phyloP scores from a whole-genome alignment of 1,139 yeast species.

The Magnusiomyces tetraspermus region DNA sequence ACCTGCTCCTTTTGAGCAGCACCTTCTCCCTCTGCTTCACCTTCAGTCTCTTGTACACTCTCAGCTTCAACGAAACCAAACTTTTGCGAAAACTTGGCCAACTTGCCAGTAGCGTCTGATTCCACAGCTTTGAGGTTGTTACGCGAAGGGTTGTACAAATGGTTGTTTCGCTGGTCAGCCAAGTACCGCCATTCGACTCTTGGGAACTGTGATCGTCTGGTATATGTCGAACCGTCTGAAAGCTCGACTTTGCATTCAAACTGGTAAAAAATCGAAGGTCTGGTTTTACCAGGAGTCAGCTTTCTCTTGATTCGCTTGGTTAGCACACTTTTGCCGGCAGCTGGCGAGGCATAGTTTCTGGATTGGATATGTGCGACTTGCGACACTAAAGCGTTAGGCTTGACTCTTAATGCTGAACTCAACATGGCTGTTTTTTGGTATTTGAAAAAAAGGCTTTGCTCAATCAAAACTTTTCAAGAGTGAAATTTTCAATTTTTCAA shows the following conservation, averaged over 20 bases:
- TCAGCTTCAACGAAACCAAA: slow-evolving; percentile 40
- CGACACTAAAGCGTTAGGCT: neutral
- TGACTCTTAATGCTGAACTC: neutral
- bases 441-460: neutral
- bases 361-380: slow-evolving; percentile 5
- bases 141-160: slow-evolving; percentile 81
- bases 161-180: slow-evolving; percentile 77
- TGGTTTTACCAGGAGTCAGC: slow-evolving; percentile 59
- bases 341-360: slow-evolving; percentile 14
- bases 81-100: slow-evolving; percentile 75
- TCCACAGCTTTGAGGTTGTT: slow-evolving; percentile 66
- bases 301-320: slow-evolving; percentile 23
- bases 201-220: slow-evolving; percentile 79
- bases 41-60: slow-evolving; percentile 16
- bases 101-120: slow-evolving; percentile 74
- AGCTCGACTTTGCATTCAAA: slow-evolving; percentile 81
- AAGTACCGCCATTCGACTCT: slow-evolving; percentile 78
- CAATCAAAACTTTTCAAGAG: neutral
- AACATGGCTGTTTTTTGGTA: neutral
- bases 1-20: slow-evolving; percentile 19
- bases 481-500: too few species aligned
- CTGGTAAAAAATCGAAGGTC: slow-evolving; percentile 88
- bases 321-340: slow-evolving; percentile 20
- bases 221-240: slow-evolving; percentile 85
- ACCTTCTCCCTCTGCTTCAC: slow-evolving; percentile 13